Evolutionary conservation across 441 rosid species (phyloP), one percentile per base, ranked within the genome.

Genomic region (Aleurites moluccanus): DNA sequence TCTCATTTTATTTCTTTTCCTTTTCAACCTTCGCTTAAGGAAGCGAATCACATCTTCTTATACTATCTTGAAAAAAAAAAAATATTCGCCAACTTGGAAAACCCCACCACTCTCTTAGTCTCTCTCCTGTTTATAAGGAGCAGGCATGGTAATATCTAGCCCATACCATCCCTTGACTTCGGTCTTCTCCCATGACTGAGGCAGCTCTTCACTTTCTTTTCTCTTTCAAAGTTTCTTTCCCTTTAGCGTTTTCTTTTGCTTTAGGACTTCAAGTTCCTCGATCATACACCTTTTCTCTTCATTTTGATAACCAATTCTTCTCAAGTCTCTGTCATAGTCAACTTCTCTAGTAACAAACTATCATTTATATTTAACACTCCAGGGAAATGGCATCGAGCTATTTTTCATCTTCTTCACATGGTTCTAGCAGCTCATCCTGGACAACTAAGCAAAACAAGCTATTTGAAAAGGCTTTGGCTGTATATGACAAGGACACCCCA

Each of bases 401-500:
- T 40, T 75, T 80, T 27, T 57, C 72, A 23, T 80, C 86, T 49
- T 83, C 86, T 59, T 81, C 89, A 2, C 82, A 82, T 76, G 90
- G 86, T 45, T 80, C 86, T 70, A 72, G 81, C n/a, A n/a, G n/a
- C 83, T 88, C 93, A 70, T 73, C 71, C 44, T 96, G 99, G 99
- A 91, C 88, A 69, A 83, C 89, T 69, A 96, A 89, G 81, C 94
- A 96, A 82, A 92, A 96, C 82, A 90, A 89, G 83, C 90, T 90
- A 14, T 96, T 96, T 70, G 99, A 96, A 89, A 89, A 86, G 86
- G 95, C 97, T 52, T 81, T 96, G 53, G 98, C 92, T 4, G 80
- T 71, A 70, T 74, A 85, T 73, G 83, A 83, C 0, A 93, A 90
- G 80, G 94, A 93, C 57, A 80, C 80, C 20, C 84, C 92, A 0